Evolutionary conservation across 345 rosid genomes (phyloP).

Genomic region (Abelmoschus esculentus): DNA sequence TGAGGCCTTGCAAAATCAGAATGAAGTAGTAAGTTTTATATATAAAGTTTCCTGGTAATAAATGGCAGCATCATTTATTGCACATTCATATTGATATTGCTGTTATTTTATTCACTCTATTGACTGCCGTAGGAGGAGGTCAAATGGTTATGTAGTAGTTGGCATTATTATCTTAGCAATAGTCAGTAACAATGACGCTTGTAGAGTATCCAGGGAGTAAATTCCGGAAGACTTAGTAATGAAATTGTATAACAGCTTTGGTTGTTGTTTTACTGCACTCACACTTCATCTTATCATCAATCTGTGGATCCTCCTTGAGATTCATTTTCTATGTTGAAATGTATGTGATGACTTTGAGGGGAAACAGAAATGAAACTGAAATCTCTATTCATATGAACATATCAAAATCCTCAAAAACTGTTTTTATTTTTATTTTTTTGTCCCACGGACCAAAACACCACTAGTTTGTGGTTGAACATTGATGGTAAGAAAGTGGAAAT

Average conservation of each 20-base stretch:
- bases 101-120: neutral
- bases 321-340: neutral
- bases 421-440: neutral
- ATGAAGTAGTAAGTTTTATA: constrained; percentile 74
- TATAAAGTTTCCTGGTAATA: neutral
- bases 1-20: constrained; percentile 91
- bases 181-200: neutral
- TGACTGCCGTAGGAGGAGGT: neutral
- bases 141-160: constrained; percentile 3
- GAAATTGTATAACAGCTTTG: neutral
- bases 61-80: neutral
- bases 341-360: neutral
- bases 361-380: neutral
- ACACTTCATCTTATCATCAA: neutral
- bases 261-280: neutral
- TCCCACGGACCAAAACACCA: neutral
- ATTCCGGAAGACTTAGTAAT: neutral
- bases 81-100: neutral
- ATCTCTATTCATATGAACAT: neutral
- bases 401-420: neutral
- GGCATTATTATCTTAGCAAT: neutral
- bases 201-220: neutral
- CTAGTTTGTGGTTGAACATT: neutral
- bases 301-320: neutral
- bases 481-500: neutral